Percentiles rank a stretch among this genome's conserved stretches.
phyloP scores from a whole-genome alignment of 768 basidiomycete genomes.

The Boletus pseudopeckii region DNA sequence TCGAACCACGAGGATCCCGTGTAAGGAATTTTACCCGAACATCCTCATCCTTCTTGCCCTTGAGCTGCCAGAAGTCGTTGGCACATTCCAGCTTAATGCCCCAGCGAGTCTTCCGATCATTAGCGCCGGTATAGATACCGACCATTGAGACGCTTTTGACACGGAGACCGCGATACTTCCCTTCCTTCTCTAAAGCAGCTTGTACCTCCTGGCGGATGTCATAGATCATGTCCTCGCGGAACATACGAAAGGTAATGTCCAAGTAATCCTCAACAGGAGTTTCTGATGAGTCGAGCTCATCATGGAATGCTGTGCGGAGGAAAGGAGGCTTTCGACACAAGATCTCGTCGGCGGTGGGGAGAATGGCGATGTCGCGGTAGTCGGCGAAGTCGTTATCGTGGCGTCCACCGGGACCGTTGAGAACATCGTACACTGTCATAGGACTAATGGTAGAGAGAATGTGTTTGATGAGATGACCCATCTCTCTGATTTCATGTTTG shows the following conservation, averaged over 20 bases:
- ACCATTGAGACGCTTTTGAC: constrained; percentile 32
- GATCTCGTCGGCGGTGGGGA: constrained; percentile 63
- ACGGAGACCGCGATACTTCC: constrained; percentile 33
- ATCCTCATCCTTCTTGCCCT: constrained; percentile 19
- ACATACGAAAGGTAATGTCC: constrained; percentile 63
- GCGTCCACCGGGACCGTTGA: constrained; percentile 51
- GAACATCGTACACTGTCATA: constrained; percentile 13
- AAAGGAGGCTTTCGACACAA: constrained; percentile 44
- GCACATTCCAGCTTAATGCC: constrained; percentile 38
- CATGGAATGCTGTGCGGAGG: constrained; percentile 37
- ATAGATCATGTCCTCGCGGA: constrained; percentile 61
- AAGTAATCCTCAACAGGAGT: constrained; percentile 43
- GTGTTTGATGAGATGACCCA: constrained; percentile 41
- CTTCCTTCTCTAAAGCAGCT: constrained; percentile 36
- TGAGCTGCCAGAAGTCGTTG: constrained; percentile 35
- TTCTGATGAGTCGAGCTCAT: constrained; percentile 16
- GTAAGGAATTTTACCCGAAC: constrained; percentile 35
- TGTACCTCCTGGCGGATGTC: constrained; percentile 54
- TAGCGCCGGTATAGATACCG: constrained; percentile 34
- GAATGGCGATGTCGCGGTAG: constrained; percentile 54
- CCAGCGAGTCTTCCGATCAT: constrained; percentile 34
- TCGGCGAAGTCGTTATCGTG: constrained; percentile 67
- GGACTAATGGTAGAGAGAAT: constrained; percentile 26
- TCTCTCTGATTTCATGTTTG: constrained; percentile 24
- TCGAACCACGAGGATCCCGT: constrained; percentile 28